Evolutionary conservation across 108 stramenopile species (phyloP).

Genomic region (Cyclotella choctawhatcheeana): DNA sequence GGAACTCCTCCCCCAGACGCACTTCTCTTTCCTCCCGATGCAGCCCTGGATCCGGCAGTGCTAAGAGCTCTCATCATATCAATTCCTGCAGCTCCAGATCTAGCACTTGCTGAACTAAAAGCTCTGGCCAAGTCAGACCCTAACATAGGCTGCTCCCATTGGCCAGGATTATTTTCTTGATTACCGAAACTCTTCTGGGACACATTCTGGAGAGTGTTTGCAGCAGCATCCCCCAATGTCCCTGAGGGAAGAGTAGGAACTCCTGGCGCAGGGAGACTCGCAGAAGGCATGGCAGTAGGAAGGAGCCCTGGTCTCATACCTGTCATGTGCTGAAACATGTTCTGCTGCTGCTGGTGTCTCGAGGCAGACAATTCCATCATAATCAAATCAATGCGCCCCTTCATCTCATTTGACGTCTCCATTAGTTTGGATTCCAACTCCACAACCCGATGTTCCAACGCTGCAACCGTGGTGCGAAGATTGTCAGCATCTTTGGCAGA

Average conservation of each 20-base stretch:
- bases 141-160: conserved; percentile 14
- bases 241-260: not conserved
- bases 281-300: not conserved
- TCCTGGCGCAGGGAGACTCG: not conserved
- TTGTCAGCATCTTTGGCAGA: conserved; percentile 63
- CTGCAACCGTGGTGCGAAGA: conserved; percentile 60
- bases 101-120: conserved; percentile 34
- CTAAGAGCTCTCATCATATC: conserved; percentile 23
- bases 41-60: conserved; percentile 38
- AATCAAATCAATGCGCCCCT: conserved; percentile 33
- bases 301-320: not conserved
- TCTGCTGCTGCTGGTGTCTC: conserved; percentile 7
- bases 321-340: not conserved
- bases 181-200: conserved; percentile 31
- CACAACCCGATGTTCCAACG: conserved; percentile 51
- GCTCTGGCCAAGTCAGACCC: conserved; percentile 36
- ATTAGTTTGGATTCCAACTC: conserved; percentile 29
- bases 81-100: not conserved
- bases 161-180: not conserved
- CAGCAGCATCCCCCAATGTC: conserved; percentile 10
- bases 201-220: conserved; percentile 1
- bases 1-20: conserved; percentile 34
- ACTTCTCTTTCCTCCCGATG: conserved; percentile 3
- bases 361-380: conserved; percentile 40
- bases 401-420: conserved; percentile 13